These are phyloP conservation scores for Paecilomyces formosus DNA, from an alignment of 2,329 filamentous ascomycete genomes.

Conservation along the genomic window DNA sequence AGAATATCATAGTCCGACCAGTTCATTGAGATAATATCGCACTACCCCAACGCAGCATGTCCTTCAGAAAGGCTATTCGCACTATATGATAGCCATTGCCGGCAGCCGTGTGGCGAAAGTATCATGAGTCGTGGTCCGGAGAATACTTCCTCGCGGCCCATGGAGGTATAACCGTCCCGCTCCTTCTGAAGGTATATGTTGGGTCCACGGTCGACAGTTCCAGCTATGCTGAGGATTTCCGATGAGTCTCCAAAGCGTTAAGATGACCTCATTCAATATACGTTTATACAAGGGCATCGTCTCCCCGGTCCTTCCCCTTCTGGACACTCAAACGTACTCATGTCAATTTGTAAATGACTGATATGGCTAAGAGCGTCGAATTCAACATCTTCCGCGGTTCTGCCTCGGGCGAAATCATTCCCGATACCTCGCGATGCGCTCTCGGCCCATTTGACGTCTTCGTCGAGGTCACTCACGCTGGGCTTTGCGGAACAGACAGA, in stretches of 20 bases:
- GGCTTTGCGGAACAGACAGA: slow-evolving; percentile 17
- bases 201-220: background rate
- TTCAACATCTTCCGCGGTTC: slow-evolving; percentile 13
- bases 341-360: background rate
- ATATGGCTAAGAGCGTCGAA: slow-evolving; percentile 4
- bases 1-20: background rate
- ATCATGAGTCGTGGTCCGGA: background rate
- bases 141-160: background rate
- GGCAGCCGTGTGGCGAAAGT: background rate
- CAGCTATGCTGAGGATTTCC: background rate
- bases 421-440: background rate
- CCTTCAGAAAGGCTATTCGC: background rate
- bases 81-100: background rate
- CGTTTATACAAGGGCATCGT: background rate
- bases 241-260: background rate
- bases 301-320: background rate
- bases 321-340: background rate
- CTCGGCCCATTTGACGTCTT: slow-evolving; percentile 10
- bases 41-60: background rate
- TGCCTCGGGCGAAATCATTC: slow-evolving; percentile 3
- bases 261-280: background rate
- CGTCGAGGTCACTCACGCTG: slow-evolving; percentile 13
- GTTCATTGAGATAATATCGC: background rate
- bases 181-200: background rate
- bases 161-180: background rate